These are phyloP conservation scores for Curvularia hawaiiensis DNA, from an alignment of 2,329 filamentous ascomycete genomes.

Conservation along the genomic window DNA sequence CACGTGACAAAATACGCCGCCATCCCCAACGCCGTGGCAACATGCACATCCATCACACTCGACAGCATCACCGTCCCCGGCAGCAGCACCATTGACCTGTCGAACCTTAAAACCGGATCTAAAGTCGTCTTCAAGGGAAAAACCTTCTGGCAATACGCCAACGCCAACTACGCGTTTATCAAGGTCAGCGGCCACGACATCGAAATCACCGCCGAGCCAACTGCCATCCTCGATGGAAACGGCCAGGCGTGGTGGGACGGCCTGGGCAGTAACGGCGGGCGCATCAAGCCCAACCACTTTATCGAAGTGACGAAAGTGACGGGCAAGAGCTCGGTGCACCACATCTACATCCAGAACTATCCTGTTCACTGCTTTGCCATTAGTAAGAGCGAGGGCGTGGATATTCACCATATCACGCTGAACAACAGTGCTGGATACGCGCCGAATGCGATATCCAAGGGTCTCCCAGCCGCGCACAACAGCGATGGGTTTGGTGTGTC, in stretches of 20 bases:
- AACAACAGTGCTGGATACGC: slow-evolving; percentile 61
- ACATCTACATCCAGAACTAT: slow-evolving; percentile 58
- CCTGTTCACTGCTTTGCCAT: slow-evolving; percentile 59
- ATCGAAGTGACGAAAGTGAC: slow-evolving; percentile 48
- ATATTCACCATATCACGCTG: slow-evolving; percentile 56
- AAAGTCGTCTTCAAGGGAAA: slow-evolving; percentile 47
- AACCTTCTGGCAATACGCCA: slow-evolving; percentile 38
- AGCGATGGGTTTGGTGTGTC: slow-evolving; percentile 63
- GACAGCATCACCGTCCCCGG: slow-evolving; percentile 47
- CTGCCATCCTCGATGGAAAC: slow-evolving; percentile 32
- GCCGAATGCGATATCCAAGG: slow-evolving; percentile 30
- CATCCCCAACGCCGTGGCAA: slow-evolving; percentile 42
- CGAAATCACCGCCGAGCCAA: slow-evolving; percentile 49
- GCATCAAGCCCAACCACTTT: slow-evolving; percentile 40
- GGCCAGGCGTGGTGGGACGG: slow-evolving; percentile 34
- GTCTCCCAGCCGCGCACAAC: slow-evolving; percentile 48
- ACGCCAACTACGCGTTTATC: slow-evolving; percentile 45
- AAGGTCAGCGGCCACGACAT: slow-evolving; percentile 46
- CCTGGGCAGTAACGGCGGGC: slow-evolving; percentile 55
- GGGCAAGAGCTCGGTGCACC: slow-evolving; percentile 45
- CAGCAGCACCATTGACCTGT: slow-evolving; percentile 48
- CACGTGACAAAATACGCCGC: slow-evolving; percentile 28
- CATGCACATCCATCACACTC: slow-evolving; percentile 52
- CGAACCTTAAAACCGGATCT: slow-evolving; percentile 48
- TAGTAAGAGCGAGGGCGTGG: slow-evolving; percentile 48